Conservation (phyloP, 2,329 filamentous ascomycete genomes). For the Nigrograna mackinnonii region DNA sequence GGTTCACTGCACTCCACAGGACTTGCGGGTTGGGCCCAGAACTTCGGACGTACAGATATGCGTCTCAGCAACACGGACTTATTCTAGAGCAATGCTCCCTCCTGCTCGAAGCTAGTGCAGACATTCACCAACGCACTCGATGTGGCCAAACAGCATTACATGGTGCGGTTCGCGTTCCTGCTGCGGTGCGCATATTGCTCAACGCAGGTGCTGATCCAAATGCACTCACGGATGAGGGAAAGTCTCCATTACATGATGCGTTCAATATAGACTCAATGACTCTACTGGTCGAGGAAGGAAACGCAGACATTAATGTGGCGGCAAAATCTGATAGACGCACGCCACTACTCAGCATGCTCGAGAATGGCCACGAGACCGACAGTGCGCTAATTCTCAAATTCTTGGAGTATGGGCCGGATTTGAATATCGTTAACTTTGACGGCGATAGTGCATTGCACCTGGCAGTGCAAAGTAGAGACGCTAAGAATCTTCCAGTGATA, state of each 20-base stretch:
- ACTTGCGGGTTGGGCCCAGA: slow-evolving; percentile 1
- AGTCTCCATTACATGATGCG: slow-evolving; percentile 5
- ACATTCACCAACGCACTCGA: slow-evolving; percentile 4
- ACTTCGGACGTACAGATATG: slow-evolving; percentile 1
- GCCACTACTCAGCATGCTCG: slow-evolving; percentile 4
- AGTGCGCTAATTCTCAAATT: slow-evolving; percentile 2
- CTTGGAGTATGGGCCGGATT: slow-evolving; percentile 9
- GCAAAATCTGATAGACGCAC: background rate
- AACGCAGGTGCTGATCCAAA: slow-evolving; percentile 4
- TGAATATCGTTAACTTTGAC: slow-evolving; percentile 4
- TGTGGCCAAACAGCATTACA: slow-evolving; percentile 7
- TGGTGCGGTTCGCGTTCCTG: slow-evolving; percentile 4
- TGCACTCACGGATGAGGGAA: background rate
- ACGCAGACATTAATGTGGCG: slow-evolving; percentile 8
- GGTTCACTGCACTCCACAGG: slow-evolving; percentile 5
- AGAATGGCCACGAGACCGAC: background rate
- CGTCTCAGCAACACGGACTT: too few species aligned
- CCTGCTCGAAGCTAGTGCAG: slow-evolving; percentile 6
- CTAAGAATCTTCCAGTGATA: background rate
- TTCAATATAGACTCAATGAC: background rate
- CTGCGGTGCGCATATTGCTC: slow-evolving; percentile 5
- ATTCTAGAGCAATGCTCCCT: slow-evolving; percentile 3
- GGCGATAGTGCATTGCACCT: slow-evolving; percentile 9
- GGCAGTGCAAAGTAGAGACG: background rate
- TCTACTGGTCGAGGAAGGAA: slow-evolving; percentile 6